Evolutionary conservation across 163 green algal species (phyloP), one percentile per base, ranked within the genome.

Genomic region (Coccomyxa subellipsoidea): DNA sequence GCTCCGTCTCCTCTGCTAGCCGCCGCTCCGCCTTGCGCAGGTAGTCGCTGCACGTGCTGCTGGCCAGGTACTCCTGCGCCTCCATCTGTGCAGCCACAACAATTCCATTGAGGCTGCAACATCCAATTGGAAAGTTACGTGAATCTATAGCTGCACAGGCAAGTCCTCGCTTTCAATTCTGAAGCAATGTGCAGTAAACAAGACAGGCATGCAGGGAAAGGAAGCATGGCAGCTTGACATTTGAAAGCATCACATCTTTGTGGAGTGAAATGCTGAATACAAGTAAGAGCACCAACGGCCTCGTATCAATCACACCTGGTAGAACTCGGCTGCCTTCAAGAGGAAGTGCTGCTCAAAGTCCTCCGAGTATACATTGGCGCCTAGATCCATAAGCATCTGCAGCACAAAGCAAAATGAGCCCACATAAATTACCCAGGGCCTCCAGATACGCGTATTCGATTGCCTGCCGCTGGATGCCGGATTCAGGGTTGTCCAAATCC

Each of bases 301-400:
- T n/a, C n/a, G n/a, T n/a, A n/a, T n/a, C n/a, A n/a, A 27, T n/a
- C 70, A 15, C 76, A 93, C 91, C 78, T 90, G 86, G 90, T 98
- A 99, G 83, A 98, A 99, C 38, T 95, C 93, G 5, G 90, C 83
- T 3, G 96, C 93, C 15, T 86, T 87, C 38, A 90, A 87, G 29
- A 99, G 87, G 87, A 98, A 98, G 66, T 89, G 91, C 4, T 78
- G 84, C 91, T 99, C 96, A 91, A 99, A 98, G 54, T 99, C 96
- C 37, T 96, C 90, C 54, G 89, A 80, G 84, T 98, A 98, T 38
- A 97, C 93, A 32, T 84, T 15, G 32, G 89, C 89, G 27, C 96
- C 97, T 70, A 99, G 89, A 78, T 99, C 96, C 53, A 93, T 90
- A 73, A 98, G 88, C 97, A 99, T 99, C 88, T 97, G 89, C 79